Evolutionary conservation across 192 early-diverging fungal species (phyloP).

Genomic region (Fimicolochytrium jonesii): DNA sequence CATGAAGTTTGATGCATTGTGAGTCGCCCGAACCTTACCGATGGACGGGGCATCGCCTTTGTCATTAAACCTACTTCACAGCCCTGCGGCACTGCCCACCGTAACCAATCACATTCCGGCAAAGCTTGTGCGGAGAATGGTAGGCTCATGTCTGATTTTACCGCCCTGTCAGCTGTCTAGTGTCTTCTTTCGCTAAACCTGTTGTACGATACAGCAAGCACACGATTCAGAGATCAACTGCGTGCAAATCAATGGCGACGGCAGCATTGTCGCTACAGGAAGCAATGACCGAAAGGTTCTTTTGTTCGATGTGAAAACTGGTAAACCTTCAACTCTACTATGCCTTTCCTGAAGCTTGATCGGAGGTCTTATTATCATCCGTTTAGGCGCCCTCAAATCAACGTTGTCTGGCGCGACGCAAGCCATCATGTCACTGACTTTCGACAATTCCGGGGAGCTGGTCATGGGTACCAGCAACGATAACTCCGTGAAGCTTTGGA

Average conservation of each 20-base stretch:
- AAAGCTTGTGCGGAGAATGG: too few relatives aligned
- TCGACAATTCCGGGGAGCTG: constrained; percentile 64
- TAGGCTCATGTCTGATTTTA: too few relatives aligned
- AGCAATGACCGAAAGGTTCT: constrained; percentile 88
- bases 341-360: too few relatives aligned
- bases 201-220: constrained; percentile 36
- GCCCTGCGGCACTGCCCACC: too few relatives aligned
- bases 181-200: not conserved
- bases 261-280: constrained; percentile 74
- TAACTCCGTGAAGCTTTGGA: constrained; percentile 85
- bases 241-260: constrained; percentile 67
- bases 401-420: constrained; percentile 80
- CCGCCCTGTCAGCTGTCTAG: not conserved
- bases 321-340: too few relatives aligned
- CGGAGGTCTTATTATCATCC: too few relatives aligned
- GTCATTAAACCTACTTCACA: too few relatives aligned
- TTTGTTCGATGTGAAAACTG: constrained; percentile 81
- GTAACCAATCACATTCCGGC: too few relatives aligned
- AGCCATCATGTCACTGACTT: constrained; percentile 77
- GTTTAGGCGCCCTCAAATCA: constrained; percentile 36
- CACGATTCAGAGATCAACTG: constrained; percentile 82
- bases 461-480: constrained; percentile 85
- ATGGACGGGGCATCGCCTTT: too few relatives aligned
- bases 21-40: too few relatives aligned
- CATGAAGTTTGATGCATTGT: too few relatives aligned